Conservation (phyloP, 2,329 filamentous ascomycete genomes). For the Cercospora janseana region DNA sequence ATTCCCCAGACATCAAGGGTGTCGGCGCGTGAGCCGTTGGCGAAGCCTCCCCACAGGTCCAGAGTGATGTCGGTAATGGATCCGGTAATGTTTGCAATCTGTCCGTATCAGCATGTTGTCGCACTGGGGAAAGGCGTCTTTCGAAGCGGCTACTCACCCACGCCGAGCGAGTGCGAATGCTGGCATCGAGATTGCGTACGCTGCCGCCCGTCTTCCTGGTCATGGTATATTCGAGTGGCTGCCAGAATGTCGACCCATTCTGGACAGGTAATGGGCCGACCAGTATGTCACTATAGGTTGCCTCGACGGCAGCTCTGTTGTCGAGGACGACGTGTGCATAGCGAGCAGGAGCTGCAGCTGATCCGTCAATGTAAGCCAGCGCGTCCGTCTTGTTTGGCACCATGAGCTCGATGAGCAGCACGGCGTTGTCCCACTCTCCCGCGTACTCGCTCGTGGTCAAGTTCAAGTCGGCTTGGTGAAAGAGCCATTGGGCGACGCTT, state of each 20-base stretch:
- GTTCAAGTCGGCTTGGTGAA: constrained; percentile 43
- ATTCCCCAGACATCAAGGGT: constrained; percentile 43
- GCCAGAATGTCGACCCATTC: constrained; percentile 42
- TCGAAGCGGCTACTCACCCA: no score
- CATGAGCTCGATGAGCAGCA: constrained; percentile 40
- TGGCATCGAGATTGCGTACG: constrained; percentile 45
- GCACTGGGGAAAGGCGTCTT: no score
- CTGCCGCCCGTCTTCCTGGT: constrained; percentile 43
- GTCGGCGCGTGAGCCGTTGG: constrained; percentile 44
- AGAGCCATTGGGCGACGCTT: constrained; percentile 43
- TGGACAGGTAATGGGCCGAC: constrained; percentile 51
- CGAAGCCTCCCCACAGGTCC: constrained; percentile 46
- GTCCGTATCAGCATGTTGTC: no score
- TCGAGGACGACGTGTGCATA: constrained; percentile 49
- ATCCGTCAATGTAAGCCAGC: constrained; percentile 46
- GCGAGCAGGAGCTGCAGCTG: constrained; percentile 39
- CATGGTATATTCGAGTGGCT: constrained; percentile 45
- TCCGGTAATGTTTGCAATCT: background rate
- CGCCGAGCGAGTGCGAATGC: constrained; percentile 37
- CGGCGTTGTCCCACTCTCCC: constrained; percentile 30
- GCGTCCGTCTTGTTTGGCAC: constrained; percentile 52
- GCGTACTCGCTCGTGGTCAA: constrained; percentile 32
- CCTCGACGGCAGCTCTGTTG: constrained; percentile 41
- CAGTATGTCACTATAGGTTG: constrained; percentile 44
- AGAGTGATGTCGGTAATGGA: constrained; percentile 43